Evolutionary conservation across 2,329 filamentous ascomycete species (phyloP), one percentile per base, ranked within the genome.

Genomic region (Aspergillus vadensis): DNA sequence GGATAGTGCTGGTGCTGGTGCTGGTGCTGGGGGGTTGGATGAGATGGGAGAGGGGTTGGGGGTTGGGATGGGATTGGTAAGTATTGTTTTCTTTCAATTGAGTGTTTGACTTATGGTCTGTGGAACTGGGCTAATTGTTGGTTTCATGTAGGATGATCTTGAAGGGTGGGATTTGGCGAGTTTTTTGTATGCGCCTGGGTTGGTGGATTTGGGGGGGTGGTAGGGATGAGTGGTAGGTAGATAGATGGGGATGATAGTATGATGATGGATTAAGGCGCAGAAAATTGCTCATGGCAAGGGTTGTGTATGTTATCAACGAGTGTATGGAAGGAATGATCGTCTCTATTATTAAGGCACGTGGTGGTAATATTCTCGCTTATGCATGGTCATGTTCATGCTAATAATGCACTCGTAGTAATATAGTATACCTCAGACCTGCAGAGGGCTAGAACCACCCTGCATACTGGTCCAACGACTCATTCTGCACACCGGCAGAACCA

Each of bases 401-500:
- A 14, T 4, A 14, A 36, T 14, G 17, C n/a, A 21, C 19, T 44
- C 14, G 41, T 44, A 10, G 19, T 21, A 23, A 44, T 6, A 23
- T 23, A 21, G 19, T 44, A 21, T 19, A 23, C 17, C 12, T 7
- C 41, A 14, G 41, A 44, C 10, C 19, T 15, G 41, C 12, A 36
- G 32, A 36, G 32, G 32, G 32, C 41, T 44, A 44, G 41, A 44
- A 44, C 78, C 78, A 80, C 14, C 67, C 74, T 14, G 64, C 62
- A 66, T 80, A 80, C 58, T 75, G 73, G 19, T 72, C 70, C 12
- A 72, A 60, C 17, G 72, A 63, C 67, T 81, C 79, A 59, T 76
- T 75, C 64, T 72, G 76, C 55, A 80, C 70, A 7, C 79, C 79
- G 21, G 79, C 77, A 19, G 77, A 78, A n/a, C 77, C 79, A 65